Percentiles rank a stretch among this genome's conserved stretches.
Evolutionary conservation across 1,284 basidiomycete species (phyloP).

Genomic region (Ustanciosporium gigantosporum): DNA sequence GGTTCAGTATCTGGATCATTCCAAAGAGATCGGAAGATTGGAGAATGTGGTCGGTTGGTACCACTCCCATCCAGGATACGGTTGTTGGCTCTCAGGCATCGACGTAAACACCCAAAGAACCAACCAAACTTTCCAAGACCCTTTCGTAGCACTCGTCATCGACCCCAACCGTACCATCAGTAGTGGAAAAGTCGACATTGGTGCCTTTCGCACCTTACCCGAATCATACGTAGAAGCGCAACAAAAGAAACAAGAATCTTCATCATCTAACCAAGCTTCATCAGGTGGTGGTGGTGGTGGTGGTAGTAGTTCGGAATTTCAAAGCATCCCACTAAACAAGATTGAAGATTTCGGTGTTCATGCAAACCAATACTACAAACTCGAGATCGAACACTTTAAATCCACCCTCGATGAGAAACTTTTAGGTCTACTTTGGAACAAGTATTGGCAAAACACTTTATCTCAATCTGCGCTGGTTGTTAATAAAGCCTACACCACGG

Average conservation of each 20-base stretch:
- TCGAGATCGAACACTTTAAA: slow-evolving; percentile 95
- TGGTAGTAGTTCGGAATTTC: slow-evolving; percentile 66
- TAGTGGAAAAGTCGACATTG: slow-evolving; percentile 96
- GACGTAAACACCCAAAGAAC: slow-evolving; percentile 95
- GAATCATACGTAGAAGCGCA: slow-evolving; percentile 65
- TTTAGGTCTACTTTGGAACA: slow-evolving; percentile 92
- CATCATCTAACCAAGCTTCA: no score
- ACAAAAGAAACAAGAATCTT: no score
- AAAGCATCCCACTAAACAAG: slow-evolving; percentile 78
- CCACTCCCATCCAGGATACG: slow-evolving; percentile 98
- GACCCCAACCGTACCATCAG: slow-evolving; percentile 98
- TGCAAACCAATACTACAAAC: slow-evolving; percentile 91
- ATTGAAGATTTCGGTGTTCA: slow-evolving; percentile 74
- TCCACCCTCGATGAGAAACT: slow-evolving; percentile 81
- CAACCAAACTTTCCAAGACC: slow-evolving; percentile 92
- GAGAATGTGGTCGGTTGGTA: slow-evolving; percentile 99
- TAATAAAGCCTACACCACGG: slow-evolving; percentile 86
- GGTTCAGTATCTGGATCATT: slow-evolving; percentile 85
- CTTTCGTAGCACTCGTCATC: slow-evolving; percentile 95
- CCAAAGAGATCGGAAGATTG: slow-evolving; percentile 76
- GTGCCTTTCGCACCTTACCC: slow-evolving; percentile 95
- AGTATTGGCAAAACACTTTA: slow-evolving; percentile 97
- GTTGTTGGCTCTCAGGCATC: slow-evolving; percentile 97
- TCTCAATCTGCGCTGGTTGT: slow-evolving; percentile 87
- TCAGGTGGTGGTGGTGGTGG: slow-evolving; percentile 65